Evolutionary conservation across 345 rosid genomes (phyloP).

Genomic region (Rhizophora apiculata): DNA sequence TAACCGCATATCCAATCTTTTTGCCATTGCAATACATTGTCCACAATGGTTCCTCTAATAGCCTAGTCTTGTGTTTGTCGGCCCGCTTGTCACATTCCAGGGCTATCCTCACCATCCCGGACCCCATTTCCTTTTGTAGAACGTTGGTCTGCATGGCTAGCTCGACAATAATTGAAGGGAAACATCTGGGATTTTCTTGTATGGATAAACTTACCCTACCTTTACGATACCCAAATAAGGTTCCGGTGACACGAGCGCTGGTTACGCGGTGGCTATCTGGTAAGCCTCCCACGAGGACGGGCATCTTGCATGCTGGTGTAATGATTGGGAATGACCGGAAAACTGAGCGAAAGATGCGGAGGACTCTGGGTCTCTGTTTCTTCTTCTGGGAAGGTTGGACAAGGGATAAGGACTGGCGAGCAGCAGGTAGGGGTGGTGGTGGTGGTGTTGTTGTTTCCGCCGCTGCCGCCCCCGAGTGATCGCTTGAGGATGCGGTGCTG

Average conservation of each 20-base stretch:
- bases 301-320: constrained; percentile 57
- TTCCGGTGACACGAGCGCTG: constrained; percentile 47
- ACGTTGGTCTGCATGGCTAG: constrained; percentile 57
- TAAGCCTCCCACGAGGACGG: constrained; percentile 38
- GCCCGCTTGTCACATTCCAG: constrained; percentile 63
- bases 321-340: constrained; percentile 73
- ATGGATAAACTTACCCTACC: constrained; percentile 68
- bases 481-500: constrained; percentile 24
- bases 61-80: constrained; percentile 45
- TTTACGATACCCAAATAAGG: constrained; percentile 69
- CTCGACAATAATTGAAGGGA: constrained; percentile 58
- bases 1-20: constrained; percentile 65
- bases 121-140: constrained; percentile 55
- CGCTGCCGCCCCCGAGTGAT: constrained; percentile 10
- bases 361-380: constrained; percentile 42
- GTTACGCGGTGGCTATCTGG: constrained; percentile 38
- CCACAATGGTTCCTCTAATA: constrained; percentile 73
- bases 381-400: constrained; percentile 62
- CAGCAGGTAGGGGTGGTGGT: constrained; percentile 17
- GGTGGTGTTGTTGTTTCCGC: not conserved
- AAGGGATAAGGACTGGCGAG: constrained; percentile 44
- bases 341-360: constrained; percentile 70
- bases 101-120: constrained; percentile 77
- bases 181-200: constrained; percentile 61
- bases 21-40: constrained; percentile 81